Conservation (phyloP, 768 basidiomycete species). For the Dentipellis sp. region DNA sequence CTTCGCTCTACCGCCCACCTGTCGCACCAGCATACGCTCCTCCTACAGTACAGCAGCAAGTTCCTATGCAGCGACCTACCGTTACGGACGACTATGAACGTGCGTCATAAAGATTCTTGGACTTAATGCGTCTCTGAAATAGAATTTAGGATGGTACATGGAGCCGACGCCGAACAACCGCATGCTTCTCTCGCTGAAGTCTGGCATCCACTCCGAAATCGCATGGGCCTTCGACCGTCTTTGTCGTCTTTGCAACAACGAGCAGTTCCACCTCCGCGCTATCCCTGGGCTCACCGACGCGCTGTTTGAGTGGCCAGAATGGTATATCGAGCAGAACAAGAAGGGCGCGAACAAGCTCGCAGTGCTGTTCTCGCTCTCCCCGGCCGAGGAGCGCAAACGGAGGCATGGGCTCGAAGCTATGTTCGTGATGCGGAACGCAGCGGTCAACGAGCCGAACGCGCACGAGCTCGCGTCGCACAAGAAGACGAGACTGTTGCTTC, state of each 20-base stretch:
- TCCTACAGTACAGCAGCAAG: neutral
- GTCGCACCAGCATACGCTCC: conserved; percentile 1
- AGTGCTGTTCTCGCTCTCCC: conserved; percentile 47
- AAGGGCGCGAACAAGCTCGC: conserved; percentile 2
- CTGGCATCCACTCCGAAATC: conserved; percentile 73
- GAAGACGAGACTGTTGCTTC: conserved; percentile 56
- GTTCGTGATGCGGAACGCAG: conserved; percentile 79
- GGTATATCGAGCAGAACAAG: conserved; percentile 45
- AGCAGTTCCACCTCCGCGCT: conserved; percentile 59
- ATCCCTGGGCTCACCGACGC: conserved; percentile 78
- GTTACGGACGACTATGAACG: conserved; percentile 73
- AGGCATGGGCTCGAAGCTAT: conserved; percentile 81
- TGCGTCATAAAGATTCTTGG: conserved; percentile 18
- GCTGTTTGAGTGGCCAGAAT: conserved; percentile 83
- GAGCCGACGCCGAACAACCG: conserved; percentile 72
- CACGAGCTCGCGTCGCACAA: conserved; percentile 47
- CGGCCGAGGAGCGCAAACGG: conserved; percentile 42
- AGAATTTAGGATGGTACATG: conserved; percentile 69
- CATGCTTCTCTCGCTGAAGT: conserved; percentile 84
- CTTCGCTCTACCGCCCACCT: conserved; percentile 13
- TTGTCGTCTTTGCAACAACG: conserved; percentile 70
- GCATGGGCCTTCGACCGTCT: conserved; percentile 88
- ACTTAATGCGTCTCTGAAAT: conserved; percentile 3
- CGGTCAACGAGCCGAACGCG: conserved; percentile 61
- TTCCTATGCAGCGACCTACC: conserved; percentile 11